A percentile compares a stretch with the other conserved stretches of the same genome.
Conservation (phyloP, 2,329 filamentous ascomycete species). For the Neonectria ditissima region DNA sequence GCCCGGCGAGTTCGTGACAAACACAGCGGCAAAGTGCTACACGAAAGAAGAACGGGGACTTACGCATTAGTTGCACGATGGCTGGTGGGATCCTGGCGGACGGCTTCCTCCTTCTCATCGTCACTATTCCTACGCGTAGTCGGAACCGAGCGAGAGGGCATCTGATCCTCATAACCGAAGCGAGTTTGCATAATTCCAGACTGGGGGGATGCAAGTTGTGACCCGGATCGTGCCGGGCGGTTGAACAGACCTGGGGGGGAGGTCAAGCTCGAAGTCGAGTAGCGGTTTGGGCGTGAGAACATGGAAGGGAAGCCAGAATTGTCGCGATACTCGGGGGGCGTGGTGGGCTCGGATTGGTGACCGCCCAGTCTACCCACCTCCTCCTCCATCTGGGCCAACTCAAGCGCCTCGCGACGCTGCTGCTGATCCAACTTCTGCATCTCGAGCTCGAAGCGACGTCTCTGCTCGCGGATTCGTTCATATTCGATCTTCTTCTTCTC, state of each 20-base stretch:
- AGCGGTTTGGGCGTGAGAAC: constrained; percentile 86
- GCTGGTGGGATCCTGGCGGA: constrained; percentile 75
- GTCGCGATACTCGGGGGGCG: constrained; percentile 92
- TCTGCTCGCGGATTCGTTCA: constrained; percentile 89
- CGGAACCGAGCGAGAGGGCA: constrained; percentile 88
- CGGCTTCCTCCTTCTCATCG: constrained; percentile 84
- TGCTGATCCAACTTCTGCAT: constrained; percentile 91
- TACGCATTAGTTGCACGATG: constrained; percentile 83
- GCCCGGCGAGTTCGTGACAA: constrained; percentile 2
- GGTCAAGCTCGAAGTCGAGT: constrained; percentile 88
- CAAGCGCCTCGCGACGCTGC: constrained; percentile 83
- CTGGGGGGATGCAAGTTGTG: constrained; percentile 83
- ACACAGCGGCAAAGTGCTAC: not conserved
- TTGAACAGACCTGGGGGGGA: constrained; percentile 82
- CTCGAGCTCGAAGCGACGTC: constrained; percentile 89
- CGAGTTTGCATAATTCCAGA: constrained; percentile 70
- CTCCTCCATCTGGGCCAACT: constrained; percentile 86
- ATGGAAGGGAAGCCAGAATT: constrained; percentile 82
- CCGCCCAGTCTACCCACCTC: constrained; percentile 76
- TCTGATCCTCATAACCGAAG: constrained; percentile 63
- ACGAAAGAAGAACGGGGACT: constrained; percentile 58
- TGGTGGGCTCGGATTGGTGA: constrained; percentile 94
- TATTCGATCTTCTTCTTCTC: constrained; percentile 95
- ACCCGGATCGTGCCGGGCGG: constrained; percentile 80
- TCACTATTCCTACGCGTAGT: constrained; percentile 91